Evolutionary conservation across 345 rosid genomes (phyloP), one percentile per base, ranked within the genome.

Genomic region (Combretum micranthum): DNA sequence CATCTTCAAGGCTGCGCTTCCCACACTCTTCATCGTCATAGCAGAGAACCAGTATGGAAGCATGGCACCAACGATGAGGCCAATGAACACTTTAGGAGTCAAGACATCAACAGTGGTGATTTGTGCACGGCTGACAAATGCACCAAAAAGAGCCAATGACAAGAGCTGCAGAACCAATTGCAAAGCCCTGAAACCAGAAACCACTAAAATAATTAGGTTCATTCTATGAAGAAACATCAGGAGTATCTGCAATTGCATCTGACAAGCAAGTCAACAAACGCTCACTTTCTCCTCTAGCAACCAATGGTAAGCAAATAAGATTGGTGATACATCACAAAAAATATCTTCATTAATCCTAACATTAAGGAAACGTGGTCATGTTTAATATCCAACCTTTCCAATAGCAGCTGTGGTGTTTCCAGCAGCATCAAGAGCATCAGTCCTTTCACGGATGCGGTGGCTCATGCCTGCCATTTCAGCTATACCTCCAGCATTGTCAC

Each of bases 11-110:
- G 98, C 98, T 51, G 96, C 93, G 65, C 87, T 88, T 74, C 96
- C 98, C 53, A 92, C 98, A 48, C 96, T 84, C 84, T 92, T 92
- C 96, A 88, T 88, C 47, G 96, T 92, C 98, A 92, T 88, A 60
- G 96, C 96, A 67, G 98, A 88, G 78, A 92, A 92, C 96, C 96
- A 92, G 85, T 92, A 92, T 3, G 96, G 95, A 65, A 83, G 96
- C 96, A 92, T 88, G 13, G 98, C 96, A 64, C 96, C 98, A 7
- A 86, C 96, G 43, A 92, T 68, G 57, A 88, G 71, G 43, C 98
- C 98, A 42, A 92, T 86, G 59, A 92, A 86, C 49, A 92, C 96
- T 68, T 86, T 88, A 8, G 96, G 98, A 47, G 95, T 86, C 83
- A 88, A 76, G 7, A 92, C 96, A 74, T 92, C 84, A 0, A 92